Conservation (phyloP, 176 grass and related monocot genomes). For the Themeda triandra region DNA sequence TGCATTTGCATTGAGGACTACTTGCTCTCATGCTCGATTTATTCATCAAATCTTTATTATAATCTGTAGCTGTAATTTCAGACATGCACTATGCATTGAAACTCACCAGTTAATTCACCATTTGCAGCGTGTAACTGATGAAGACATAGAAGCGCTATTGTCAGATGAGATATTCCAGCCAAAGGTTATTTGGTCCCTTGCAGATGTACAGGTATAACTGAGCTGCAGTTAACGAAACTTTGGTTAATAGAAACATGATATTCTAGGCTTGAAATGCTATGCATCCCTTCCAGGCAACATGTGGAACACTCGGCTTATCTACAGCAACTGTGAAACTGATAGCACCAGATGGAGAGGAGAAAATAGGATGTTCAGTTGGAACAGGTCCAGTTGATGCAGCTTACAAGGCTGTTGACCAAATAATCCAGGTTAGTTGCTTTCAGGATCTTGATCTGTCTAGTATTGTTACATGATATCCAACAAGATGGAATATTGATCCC, state of each 20-base stretch:
- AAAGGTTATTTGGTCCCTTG: slow-evolving; percentile 91
- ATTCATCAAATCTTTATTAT: neutral
- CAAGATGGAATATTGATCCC: neutral
- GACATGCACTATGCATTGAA: neutral
- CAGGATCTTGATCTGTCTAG: neutral
- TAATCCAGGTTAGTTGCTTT: slow-evolving; percentile 56
- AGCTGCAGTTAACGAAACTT: neutral
- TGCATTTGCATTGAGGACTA: neutral
- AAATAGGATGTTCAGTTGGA: slow-evolving; percentile 72
- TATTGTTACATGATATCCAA: neutral
- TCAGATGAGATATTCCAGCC: slow-evolving; percentile 98
- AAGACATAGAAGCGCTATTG: slow-evolving; percentile 87
- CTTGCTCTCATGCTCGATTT: neutral
- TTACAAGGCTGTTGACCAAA: slow-evolving; percentile 94
- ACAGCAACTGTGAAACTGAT: slow-evolving; percentile 98
- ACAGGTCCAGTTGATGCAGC: slow-evolving; percentile 96
- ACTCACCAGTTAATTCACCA: slow-evolving; percentile 1
- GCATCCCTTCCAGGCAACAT: slow-evolving; percentile 54
- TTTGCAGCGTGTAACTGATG: slow-evolving; percentile 79
- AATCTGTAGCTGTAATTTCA: neutral
- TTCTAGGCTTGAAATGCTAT: neutral
- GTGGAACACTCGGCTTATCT: slow-evolving; percentile 91
- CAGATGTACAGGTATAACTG: slow-evolving; percentile 70
- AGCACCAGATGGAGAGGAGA: slow-evolving; percentile 71
- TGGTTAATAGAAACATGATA: neutral